Percentiles rank a stretch among this genome's conserved stretches.
Evolutionary conservation across 345 rosid species (phyloP).

Genomic region (Nasturtium officinale): DNA sequence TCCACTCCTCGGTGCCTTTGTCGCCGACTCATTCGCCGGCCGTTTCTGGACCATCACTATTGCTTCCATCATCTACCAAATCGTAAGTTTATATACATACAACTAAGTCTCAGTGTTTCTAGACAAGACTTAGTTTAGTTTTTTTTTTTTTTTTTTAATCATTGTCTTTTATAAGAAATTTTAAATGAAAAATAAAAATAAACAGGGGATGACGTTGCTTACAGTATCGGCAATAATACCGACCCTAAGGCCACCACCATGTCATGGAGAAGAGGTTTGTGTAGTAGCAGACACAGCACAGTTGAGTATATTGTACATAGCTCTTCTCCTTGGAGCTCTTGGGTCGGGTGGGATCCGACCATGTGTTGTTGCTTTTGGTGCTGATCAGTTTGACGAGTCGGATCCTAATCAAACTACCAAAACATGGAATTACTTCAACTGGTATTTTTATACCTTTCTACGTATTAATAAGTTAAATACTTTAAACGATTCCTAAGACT

Average conservation of each 20-base stretch:
- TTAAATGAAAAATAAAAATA: not conserved
- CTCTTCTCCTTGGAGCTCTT: slow-evolving; percentile 70
- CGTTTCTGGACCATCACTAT: slow-evolving; percentile 81
- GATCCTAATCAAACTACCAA: slow-evolving; percentile 65
- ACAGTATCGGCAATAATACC: slow-evolving; percentile 83
- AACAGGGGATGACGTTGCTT: slow-evolving; percentile 74
- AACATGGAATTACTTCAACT: slow-evolving; percentile 82
- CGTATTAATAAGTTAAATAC: not conserved
- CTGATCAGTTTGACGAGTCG: slow-evolving; percentile 75
- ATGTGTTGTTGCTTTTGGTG: slow-evolving; percentile 87
- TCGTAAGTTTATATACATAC: slow-evolving; percentile 36
- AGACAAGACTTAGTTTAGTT: not conserved
- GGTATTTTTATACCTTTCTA: slow-evolving; percentile 41
- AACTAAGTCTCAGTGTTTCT: not conserved
- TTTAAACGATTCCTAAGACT: slow-evolving; percentile 3
- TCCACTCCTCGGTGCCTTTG: slow-evolving; percentile 84
- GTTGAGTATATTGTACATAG: slow-evolving; percentile 59
- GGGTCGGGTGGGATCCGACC: slow-evolving; percentile 94
- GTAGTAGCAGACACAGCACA: slow-evolving; percentile 66
- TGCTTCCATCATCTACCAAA: slow-evolving; percentile 74
- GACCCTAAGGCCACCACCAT: slow-evolving; percentile 71
- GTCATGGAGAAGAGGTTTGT: slow-evolving; percentile 58
- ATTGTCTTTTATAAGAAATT: not conserved
- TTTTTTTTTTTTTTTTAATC: not conserved
- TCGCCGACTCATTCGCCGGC: slow-evolving; percentile 81